Conservation (phyloP, 495 filamentous ascomycete species). For the Aspergillus asperescens region DNA sequence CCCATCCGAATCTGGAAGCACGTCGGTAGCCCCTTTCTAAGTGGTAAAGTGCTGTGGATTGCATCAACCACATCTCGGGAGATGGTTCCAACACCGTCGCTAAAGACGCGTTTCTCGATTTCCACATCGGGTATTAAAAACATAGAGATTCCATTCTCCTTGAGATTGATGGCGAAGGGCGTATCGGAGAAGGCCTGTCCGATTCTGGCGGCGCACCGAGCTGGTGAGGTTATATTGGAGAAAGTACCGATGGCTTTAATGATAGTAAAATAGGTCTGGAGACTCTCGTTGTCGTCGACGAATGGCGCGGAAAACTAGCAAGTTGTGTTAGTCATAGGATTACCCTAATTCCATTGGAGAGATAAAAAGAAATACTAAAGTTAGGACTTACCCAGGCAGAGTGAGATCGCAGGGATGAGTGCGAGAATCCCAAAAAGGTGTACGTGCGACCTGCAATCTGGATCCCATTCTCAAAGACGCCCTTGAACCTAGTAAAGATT, state of each 20-base stretch:
- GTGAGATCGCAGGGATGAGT: constrained; percentile 66
- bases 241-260: constrained; percentile 65
- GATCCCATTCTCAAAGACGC: constrained; percentile 50
- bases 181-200: constrained; percentile 84
- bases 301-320: constrained; percentile 64
- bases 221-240: constrained; percentile 55
- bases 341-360: too few relatives aligned
- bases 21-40: constrained; percentile 36
- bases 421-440: constrained; percentile 73
- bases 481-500: constrained; percentile 53
- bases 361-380: background rate
- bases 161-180: constrained; percentile 36
- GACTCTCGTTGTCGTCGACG: constrained; percentile 31
- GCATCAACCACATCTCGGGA: constrained; percentile 51
- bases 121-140: constrained; percentile 39
- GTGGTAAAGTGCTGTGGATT: constrained; percentile 16
- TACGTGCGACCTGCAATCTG: constrained; percentile 59
- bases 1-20: constrained; percentile 62
- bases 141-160: constrained; percentile 15
- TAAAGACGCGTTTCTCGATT: constrained; percentile 53
- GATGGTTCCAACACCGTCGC: constrained; percentile 73
- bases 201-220: constrained; percentile 73
- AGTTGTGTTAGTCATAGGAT: background rate
- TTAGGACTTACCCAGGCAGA: constrained; percentile 47
- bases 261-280: constrained; percentile 45